Evolutionary conservation across 2,329 filamentous ascomycete species (phyloP).

Genomic region (Claviceps purpurea): DNA sequence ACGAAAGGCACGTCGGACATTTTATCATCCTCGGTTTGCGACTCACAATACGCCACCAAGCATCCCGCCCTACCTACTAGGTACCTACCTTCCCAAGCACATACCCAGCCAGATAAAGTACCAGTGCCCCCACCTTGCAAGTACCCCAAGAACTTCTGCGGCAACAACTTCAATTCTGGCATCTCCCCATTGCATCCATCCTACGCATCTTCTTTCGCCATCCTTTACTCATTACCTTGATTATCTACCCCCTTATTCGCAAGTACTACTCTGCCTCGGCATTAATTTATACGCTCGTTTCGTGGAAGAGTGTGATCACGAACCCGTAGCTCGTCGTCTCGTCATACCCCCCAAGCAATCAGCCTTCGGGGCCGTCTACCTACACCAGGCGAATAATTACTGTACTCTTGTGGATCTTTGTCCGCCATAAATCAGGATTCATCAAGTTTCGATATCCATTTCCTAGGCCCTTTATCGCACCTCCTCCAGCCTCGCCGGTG

Average conservation of each 20-base stretch:
- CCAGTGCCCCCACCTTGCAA: no score
- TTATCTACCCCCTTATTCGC: not conserved
- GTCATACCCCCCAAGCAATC: not conserved
- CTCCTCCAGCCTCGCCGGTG: not conserved
- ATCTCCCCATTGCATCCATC: not conserved
- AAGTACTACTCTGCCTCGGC: not conserved
- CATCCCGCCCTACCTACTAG: no score
- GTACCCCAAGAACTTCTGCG: no score
- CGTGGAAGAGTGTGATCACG: not conserved
- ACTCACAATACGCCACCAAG: no score
- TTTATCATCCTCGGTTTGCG: no score
- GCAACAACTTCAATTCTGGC: no score
- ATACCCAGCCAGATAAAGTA: no score
- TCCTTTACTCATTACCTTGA: not conserved
- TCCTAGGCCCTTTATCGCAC: not conserved
- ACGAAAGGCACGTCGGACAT: no score
- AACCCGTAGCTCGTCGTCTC: not conserved
- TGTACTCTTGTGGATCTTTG: not conserved
- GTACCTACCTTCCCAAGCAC: no score
- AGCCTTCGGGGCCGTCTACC: not conserved
- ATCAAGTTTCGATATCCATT: not conserved
- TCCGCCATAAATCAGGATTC: not conserved
- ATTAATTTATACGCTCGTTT: not conserved
- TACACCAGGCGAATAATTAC: not conserved
- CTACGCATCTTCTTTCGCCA: not conserved